Evolutionary conservation across 805 yeast species (phyloP), one percentile per base, ranked within the genome.

Genomic region (Saccharomyces jurei): DNA sequence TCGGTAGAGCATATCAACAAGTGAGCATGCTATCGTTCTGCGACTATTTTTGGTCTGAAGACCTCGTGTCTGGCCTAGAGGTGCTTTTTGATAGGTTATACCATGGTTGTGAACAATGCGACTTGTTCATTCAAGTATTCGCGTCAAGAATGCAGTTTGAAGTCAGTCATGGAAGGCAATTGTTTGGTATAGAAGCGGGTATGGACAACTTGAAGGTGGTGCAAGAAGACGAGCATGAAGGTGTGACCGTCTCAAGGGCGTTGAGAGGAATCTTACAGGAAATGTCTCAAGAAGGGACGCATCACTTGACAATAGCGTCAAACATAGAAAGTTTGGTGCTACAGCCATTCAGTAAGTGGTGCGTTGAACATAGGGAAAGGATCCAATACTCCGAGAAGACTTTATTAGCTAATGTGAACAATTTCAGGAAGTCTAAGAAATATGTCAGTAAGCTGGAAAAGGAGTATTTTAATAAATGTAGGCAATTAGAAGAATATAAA

Each of bases 21-120:
- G 25, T 13, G 17, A 49, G 14, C 9, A 67, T 68, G 72, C 66
- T 81, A 8, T 80, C 88, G 22, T 86, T 87, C 71, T 82, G 88
- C 4, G 89, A 85, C 60, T 81, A 83, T 61, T 87, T 87, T 71
- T 87, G 95, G 95, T 77, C 89, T 6, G 74, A 74, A 29, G 91
- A 86, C 64, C 82, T 83, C 63, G 71, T 75, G 13, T 71, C 77
- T n/a, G 83, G 87, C 41, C 69, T 79, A 49, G 72, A 76, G 51
- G 70, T 72, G 2, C 71, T 84, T 8, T 84, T 82, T 60, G 74
- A 71, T 25, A 79, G 80, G 58, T 71, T 84, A 46, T 73, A 77
- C 56, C 79, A 77, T 60, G 95, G 95, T 0, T 77, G 86, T 54
- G 75, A 72, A 27, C 95, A 89, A 67, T 85, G 87, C 65, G 82